Base-by-base conservation (phyloP, 108 stramenopile genomes). In the Conticribra weissflogii region DNA sequence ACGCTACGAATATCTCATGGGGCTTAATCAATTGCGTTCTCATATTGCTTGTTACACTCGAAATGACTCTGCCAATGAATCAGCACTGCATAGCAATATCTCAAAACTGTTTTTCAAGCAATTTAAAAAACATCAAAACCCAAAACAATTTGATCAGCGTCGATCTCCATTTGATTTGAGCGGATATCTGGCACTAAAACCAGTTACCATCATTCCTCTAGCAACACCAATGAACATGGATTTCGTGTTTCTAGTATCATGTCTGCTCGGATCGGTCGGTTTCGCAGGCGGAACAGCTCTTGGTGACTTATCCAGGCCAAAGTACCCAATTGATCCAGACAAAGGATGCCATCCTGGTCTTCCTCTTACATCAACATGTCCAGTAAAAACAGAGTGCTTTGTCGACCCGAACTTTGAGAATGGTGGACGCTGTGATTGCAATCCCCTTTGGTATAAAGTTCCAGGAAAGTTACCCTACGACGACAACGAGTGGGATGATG, bases 401-500 rank as follows among this genome's bases (percentile, higher is more conserved):
- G 32, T 23, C 1, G 68, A 78, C 52, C 23, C 30, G 18, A 53
- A 55, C 25, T 66, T 53, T 44, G 49, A 49, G 25, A 61, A 62
- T 15, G 70, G 70, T 50, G 78, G 78, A 55, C 59, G 68, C 5
- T 78, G 78, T 21, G 78, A 78, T 49, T 78, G 78, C 56, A 78
- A 78, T 17, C 78, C 70, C 31, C 65, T 78, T 16, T 78, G 54
- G 27, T 61, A 52, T 24, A 66, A 66, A 34, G 36, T 48, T 44
- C 68, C 56, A 16, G 50, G 12, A 19, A 59, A 59, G 49, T 54
- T 78, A 28, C 78, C 78, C 18, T 80, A 76, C 47, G 69, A 80
- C 27, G 74, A 80, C 50, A 62, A 30, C n/a, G 79, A 80, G 54
- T 75, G 73, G 79, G 79, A 80, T 25, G 79, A 80, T 50, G 74